These are phyloP conservation scores for Pyrus hybrid DNA, from an alignment of 331 rosid genomes.

Conservation along the genomic window DNA sequence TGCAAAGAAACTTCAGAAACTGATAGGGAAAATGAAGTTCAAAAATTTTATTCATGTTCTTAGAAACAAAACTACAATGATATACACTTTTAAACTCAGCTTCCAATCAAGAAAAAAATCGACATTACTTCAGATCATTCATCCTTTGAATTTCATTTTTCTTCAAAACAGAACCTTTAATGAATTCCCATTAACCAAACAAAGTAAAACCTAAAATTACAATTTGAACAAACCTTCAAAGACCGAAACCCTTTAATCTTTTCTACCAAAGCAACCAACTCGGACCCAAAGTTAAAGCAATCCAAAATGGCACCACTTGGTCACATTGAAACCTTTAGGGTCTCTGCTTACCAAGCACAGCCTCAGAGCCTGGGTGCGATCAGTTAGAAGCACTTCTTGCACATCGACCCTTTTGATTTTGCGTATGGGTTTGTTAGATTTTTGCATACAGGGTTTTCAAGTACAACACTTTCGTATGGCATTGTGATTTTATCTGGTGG, in stretches of 20 bases:
- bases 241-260: slow-evolving; percentile 49
- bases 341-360: slow-evolving; percentile 47
- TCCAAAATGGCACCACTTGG: slow-evolving; percentile 61
- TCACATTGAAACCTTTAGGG: slow-evolving; percentile 25
- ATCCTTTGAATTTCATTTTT: too few relatives aligned
- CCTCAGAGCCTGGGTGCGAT: slow-evolving; percentile 43
- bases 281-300: slow-evolving; percentile 45
- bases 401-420: slow-evolving; percentile 44
- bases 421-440: slow-evolving; percentile 32
- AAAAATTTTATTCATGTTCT: too few relatives aligned
- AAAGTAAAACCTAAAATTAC: not conserved
- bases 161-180: not conserved
- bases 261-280: slow-evolving; percentile 20
- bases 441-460: too few relatives aligned
- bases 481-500: too few relatives aligned
- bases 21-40: not conserved
- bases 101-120: too few relatives aligned
- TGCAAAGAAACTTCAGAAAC: not conserved
- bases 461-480: too few relatives aligned
- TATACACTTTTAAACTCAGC: too few relatives aligned
- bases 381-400: slow-evolving; percentile 56
- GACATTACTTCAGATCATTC: not conserved
- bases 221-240: slow-evolving; percentile 36
- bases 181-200: not conserved
- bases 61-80: too few relatives aligned